A percentile compares a stretch with the other conserved stretches of the same genome.
phyloP scores from a whole-genome alignment of 306 rosid genomes.

The Medicago lupulina region DNA sequence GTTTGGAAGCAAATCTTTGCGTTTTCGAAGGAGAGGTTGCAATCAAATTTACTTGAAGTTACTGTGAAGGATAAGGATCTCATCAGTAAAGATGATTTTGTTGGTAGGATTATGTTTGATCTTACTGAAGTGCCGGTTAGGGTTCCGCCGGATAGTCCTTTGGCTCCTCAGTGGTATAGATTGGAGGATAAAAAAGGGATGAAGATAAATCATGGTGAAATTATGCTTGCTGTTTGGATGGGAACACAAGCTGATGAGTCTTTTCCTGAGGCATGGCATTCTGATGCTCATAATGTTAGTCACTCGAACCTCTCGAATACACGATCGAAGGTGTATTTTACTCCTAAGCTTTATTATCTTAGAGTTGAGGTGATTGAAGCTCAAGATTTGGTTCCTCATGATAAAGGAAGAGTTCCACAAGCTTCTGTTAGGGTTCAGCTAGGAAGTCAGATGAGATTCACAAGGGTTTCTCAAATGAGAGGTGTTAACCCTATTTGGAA shows the following conservation, averaged over 20 bases:
- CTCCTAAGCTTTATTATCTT: slow-evolving; percentile 87
- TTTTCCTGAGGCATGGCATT: slow-evolving; percentile 96
- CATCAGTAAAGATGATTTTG: slow-evolving; percentile 81
- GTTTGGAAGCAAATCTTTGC: slow-evolving; percentile 92
- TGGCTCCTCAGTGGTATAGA: slow-evolving; percentile 97
- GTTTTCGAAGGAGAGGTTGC: slow-evolving; percentile 77
- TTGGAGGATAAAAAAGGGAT: slow-evolving; percentile 71
- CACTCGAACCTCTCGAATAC: slow-evolving; percentile 76
- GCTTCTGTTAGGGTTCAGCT: slow-evolving; percentile 64
- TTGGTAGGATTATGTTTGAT: slow-evolving; percentile 70
- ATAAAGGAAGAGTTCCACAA: slow-evolving; percentile 57
- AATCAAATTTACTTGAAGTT: slow-evolving; percentile 78
- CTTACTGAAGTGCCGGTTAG: slow-evolving; percentile 73
- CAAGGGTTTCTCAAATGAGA: slow-evolving; percentile 54
- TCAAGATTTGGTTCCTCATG: slow-evolving; percentile 79
- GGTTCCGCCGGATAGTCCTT: slow-evolving; percentile 90
- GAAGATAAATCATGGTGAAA: slow-evolving; percentile 63
- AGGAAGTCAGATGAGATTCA: slow-evolving; percentile 60
- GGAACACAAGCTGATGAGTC: slow-evolving; percentile 98
- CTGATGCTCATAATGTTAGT: slow-evolving; percentile 82
- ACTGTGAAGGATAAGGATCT: slow-evolving; percentile 81
- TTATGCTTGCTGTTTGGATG: slow-evolving; percentile 97
- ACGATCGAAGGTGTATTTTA: slow-evolving; percentile 84
- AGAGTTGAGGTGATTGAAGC: slow-evolving; percentile 82
- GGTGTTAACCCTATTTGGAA: slow-evolving; percentile 69